Percentiles rank a stretch among this genome's conserved stretches.
phyloP scores from a whole-genome alignment of 2,329 filamentous ascomycete genomes.

The Colletotrichum shisoi region DNA sequence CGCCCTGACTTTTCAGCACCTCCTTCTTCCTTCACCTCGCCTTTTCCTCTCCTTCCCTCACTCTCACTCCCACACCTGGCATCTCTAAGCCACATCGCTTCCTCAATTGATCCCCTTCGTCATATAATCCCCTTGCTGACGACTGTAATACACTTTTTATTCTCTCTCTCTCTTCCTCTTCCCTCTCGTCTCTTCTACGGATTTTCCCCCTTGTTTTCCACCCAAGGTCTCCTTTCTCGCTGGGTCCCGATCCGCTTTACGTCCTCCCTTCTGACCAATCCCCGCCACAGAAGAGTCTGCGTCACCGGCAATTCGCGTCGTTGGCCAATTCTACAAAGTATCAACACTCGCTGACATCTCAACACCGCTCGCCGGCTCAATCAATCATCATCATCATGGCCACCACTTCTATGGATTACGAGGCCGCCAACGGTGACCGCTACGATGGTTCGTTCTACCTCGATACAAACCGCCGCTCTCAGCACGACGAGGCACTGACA shows the following conservation, averaged over 20 bases:
- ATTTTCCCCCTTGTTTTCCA: slow-evolving; percentile 24
- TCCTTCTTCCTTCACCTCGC: slow-evolving; percentile 36
- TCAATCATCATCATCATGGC: slow-evolving; percentile 56
- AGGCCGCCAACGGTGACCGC: slow-evolving; percentile 71
- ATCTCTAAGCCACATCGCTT: slow-evolving; percentile 22
- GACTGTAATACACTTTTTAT: slow-evolving; percentile 29
- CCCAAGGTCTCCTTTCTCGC: slow-evolving; percentile 7
- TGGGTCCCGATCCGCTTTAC: slow-evolving; percentile 21
- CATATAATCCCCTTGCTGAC: slow-evolving; percentile 20
- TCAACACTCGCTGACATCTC: slow-evolving; percentile 5
- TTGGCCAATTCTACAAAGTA: slow-evolving; percentile 17
- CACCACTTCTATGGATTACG: slow-evolving; percentile 74
- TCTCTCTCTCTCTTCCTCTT: slow-evolving; percentile 41
- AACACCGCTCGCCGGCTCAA: neutral
- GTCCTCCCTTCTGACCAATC: slow-evolving; percentile 34
- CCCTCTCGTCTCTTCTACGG: neutral
- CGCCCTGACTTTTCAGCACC: slow-evolving; percentile 9
- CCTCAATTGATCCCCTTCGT: slow-evolving; percentile 24
- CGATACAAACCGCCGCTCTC: slow-evolving; percentile 29
- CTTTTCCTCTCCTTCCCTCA: slow-evolving; percentile 32
- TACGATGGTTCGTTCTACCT: slow-evolving; percentile 65
- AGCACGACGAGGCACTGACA: slow-evolving; percentile 25
- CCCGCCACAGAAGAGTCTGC: slow-evolving; percentile 37
- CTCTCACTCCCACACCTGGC: slow-evolving; percentile 23
- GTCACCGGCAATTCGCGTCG: slow-evolving; percentile 34